Base-by-base conservation (phyloP, 2,329 filamentous ascomycete species). In the Talaromyces amestolkiae region DNA sequence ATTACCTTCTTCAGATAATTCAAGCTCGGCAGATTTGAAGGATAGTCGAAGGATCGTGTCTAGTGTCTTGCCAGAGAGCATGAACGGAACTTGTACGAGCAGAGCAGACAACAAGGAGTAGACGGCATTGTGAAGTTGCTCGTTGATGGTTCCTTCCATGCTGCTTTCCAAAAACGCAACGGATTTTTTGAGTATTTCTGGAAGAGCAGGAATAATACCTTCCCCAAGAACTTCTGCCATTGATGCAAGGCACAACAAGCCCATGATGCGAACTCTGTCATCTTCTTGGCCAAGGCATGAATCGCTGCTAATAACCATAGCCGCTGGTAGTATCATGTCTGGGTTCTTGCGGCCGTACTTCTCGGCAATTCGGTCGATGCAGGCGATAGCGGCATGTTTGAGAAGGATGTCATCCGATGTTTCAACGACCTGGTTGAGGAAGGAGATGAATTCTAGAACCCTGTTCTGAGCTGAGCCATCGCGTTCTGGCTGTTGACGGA, bases 321-420 rank as follows among this genome's bases (percentile, higher is more conserved):
- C 92, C 5, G 93, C 90, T 4, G 86, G 86, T 31, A 90, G 84
- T 53, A 97, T 90, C 53, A 88, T 89, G 70, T 90, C 87, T 1
- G 90, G 84, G 72, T 97, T 91, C 76, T 93, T 96, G 82, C 95
- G 96, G 70, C 95, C 96, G 75, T 97, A 98, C 76, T 94, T 94
- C 78, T 97, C 93, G 2, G 91, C 87, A 68, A 99, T 96, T 77
- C 92, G 91, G 79, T 97, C 93, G 53, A 98, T 89, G 71, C 94
- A 98, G 41, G 89, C 88, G 68, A 99, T 89, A 1, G 93, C 91
- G 11, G 91, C 92, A 72, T 93, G 89, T 78, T 94, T 93, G 76
- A 95, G 89, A 33, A 87, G 84, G 62, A 90, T 85, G 69, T 95
- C 89, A 37, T 85, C 81, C 7, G 91, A 90, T 59, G 90, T 86